phyloP scores from a whole-genome alignment of 257 asterid genomes.

The Rauvolfia tetraphylla region DNA sequence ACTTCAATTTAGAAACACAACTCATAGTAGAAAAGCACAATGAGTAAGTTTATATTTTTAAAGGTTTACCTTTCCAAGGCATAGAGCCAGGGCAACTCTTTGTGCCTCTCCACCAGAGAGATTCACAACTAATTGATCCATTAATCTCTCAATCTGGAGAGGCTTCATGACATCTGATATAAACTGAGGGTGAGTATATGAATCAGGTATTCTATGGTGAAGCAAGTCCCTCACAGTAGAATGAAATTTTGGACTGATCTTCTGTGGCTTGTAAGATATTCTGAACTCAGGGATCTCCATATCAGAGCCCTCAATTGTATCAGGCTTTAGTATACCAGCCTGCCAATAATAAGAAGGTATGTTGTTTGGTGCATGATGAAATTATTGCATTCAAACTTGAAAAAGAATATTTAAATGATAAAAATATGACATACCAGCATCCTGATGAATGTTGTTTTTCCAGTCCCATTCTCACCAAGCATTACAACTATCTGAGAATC shows the following conservation, averaged over 20 bases:
- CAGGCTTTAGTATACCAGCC: conserved; percentile 98
- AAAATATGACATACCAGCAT: conserved; percentile 66
- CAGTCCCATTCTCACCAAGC: conserved; percentile 99
- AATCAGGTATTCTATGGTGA: conserved; percentile 79
- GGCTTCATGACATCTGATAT: conserved; percentile 96
- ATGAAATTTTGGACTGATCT: conserved; percentile 81
- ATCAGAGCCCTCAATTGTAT: conserved; percentile 64
- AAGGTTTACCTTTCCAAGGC: conserved; percentile 96
- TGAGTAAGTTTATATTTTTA: too few species aligned
- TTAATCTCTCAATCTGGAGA: conserved; percentile 90
- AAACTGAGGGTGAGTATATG: conserved; percentile 91
- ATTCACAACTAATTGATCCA: conserved; percentile 95
- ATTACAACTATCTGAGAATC: conserved; percentile 98
- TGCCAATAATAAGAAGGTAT: conserved; percentile 17
- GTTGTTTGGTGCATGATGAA: conserved; percentile 1
- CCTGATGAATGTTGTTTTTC: conserved; percentile 93
- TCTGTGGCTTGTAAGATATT: conserved; percentile 98
- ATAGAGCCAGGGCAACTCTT: conserved; percentile 85
- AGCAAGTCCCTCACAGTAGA: conserved; percentile 67
- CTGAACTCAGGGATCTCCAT: conserved; percentile 89
- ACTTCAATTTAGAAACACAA: too few species aligned
- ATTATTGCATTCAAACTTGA: conserved; percentile 8
- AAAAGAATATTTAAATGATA: background rate
- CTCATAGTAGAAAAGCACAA: too few species aligned
- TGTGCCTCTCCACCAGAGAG: conserved; percentile 99